A percentile compares a stretch with the other conserved stretches of the same genome.
Evolutionary conservation across 2,329 filamentous ascomycete genomes (phyloP).

Genomic region (Coniochaeta sp.): DNA sequence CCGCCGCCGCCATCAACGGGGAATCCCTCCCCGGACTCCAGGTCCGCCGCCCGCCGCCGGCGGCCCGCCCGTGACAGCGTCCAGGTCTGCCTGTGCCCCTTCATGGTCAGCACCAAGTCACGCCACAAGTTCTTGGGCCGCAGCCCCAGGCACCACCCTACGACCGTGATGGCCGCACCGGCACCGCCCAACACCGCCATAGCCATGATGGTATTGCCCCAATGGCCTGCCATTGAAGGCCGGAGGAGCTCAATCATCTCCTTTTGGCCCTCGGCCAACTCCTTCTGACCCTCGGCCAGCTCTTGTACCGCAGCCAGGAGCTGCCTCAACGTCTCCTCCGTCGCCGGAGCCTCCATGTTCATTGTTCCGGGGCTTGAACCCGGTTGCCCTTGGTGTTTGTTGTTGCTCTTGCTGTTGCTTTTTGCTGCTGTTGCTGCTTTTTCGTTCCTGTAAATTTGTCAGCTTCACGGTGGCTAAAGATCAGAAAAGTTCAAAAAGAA

Average conservation of each 20-base stretch:
- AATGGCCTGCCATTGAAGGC: neutral
- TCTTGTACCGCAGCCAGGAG: neutral
- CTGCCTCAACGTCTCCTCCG: neutral
- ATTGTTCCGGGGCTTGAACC: neutral
- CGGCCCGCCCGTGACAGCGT: neutral
- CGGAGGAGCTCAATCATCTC: neutral
- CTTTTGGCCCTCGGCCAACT: no score
- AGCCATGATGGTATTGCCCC: neutral
- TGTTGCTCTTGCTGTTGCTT: neutral
- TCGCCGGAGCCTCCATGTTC: neutral
- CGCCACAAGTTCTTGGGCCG: no score
- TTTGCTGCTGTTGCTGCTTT: no score
- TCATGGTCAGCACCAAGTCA: no score
- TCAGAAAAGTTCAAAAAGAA: no score
- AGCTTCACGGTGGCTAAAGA: neutral
- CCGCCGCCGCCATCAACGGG: no score
- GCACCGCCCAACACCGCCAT: neutral
- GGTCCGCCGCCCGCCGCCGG: neutral
- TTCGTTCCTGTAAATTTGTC: neutral
- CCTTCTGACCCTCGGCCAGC: no score
- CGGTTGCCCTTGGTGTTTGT: no score
- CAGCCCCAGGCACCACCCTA: no score
- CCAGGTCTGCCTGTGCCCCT: no score
- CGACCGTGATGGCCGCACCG: no score
- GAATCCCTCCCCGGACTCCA: no score